These are phyloP conservation scores for Entomortierella chlamydospora DNA, from an alignment of 192 early-diverging fungal species.

Conservation along the genomic window DNA sequence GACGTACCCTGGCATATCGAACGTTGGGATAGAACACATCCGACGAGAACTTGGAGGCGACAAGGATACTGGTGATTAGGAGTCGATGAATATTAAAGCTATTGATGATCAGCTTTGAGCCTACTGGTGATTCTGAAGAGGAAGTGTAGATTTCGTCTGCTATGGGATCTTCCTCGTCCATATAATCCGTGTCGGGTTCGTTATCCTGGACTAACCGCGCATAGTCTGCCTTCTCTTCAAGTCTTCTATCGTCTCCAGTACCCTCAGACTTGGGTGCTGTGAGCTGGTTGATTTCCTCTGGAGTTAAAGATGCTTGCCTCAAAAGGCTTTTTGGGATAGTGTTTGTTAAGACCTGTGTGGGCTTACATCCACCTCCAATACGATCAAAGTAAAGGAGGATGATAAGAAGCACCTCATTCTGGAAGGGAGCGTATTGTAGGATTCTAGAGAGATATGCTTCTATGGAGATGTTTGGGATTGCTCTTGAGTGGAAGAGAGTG, in stretches of 20 bases:
- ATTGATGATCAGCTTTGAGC: conserved; percentile 63
- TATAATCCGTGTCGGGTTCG: conserved; percentile 8
- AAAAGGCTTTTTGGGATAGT: conserved; percentile 40
- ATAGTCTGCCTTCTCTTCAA: conserved; percentile 32
- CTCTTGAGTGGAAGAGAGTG: conserved; percentile 79
- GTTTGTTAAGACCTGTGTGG: conserved; percentile 50
- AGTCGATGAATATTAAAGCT: conserved; percentile 79
- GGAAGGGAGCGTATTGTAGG: conserved; percentile 74
- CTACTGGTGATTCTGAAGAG: conserved; percentile 48
- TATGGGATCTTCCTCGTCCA: conserved; percentile 49
- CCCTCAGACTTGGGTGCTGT: conserved; percentile 4
- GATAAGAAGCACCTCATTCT: conserved; percentile 74
- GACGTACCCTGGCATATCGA: conserved; percentile 73
- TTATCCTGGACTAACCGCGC: conserved; percentile 4
- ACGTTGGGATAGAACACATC: conserved; percentile 81
- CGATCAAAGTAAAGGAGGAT: conserved; percentile 83
- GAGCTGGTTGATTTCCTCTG: conserved; percentile 29
- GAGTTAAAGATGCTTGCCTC: conserved; percentile 38
- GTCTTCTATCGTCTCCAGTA: not conserved
- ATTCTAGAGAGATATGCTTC: conserved; percentile 75
- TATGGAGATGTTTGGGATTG: conserved; percentile 73
- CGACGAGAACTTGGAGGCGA: conserved; percentile 80
- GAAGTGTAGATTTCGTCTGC: conserved; percentile 58
- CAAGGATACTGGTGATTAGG: conserved; percentile 74
- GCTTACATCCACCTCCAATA: conserved; percentile 59